phyloP scores from a whole-genome alignment of 352 stramenopile genomes.

The Phytophthora europaea region DNA sequence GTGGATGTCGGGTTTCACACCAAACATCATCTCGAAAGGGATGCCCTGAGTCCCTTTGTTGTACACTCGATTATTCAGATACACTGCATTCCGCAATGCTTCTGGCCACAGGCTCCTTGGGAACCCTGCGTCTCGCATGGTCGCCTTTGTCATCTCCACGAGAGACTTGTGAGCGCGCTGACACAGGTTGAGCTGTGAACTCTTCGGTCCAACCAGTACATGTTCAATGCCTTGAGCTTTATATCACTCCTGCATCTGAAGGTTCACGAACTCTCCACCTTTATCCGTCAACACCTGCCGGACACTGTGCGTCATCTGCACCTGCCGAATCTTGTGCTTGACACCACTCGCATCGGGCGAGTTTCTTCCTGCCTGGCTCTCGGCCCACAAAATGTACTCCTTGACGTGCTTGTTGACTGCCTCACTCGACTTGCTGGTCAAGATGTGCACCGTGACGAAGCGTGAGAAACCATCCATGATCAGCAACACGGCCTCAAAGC shows the following conservation, averaged over 20 bases:
- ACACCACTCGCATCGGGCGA: too few relatives aligned
- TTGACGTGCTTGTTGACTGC: too few relatives aligned
- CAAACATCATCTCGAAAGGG: neutral
- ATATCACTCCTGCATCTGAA: neutral
- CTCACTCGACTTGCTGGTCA: too few relatives aligned
- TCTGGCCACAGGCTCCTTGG: neutral
- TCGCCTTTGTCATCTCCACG: neutral
- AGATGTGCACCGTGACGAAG: too few relatives aligned
- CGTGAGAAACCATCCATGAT: too few relatives aligned
- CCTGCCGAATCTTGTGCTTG: too few relatives aligned
- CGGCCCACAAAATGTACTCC: too few relatives aligned
- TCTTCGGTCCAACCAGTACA: neutral
- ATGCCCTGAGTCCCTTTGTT: neutral
- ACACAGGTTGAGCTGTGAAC: slow-evolving; percentile 4
- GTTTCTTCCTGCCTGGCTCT: too few relatives aligned
- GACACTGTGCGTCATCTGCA: neutral
- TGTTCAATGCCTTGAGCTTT: neutral
- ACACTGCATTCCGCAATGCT: neutral
- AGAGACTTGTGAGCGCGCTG: slow-evolving; percentile 1
- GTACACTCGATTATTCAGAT: neutral
- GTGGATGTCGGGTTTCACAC: neutral
- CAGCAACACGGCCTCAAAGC: too few relatives aligned
- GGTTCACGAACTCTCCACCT: neutral
- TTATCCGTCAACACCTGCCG: neutral
- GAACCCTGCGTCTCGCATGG: neutral